These are phyloP conservation scores for Eragrostis tef DNA, from an alignment of 202 grass and related monocot genomes.

Conservation along the genomic window DNA sequence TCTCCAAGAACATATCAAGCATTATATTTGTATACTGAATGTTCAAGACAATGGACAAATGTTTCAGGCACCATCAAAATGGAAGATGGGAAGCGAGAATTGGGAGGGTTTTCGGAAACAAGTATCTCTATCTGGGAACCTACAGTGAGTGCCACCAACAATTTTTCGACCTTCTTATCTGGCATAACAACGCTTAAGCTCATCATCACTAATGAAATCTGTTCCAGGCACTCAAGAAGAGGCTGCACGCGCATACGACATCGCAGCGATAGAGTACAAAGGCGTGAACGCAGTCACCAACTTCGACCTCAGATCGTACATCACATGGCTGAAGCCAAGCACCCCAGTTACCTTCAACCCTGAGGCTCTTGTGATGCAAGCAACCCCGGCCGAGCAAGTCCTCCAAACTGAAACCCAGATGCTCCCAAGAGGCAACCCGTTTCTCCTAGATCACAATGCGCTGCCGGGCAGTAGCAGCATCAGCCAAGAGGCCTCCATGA, in stretches of 20 bases:
- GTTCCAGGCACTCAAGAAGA: slow-evolving; percentile 57
- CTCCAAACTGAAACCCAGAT: slow-evolving; percentile 29
- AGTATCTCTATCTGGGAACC: slow-evolving; percentile 63
- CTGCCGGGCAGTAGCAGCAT: neutral
- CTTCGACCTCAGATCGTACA: slow-evolving; percentile 63
- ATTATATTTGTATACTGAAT: neutral
- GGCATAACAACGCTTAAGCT: neutral
- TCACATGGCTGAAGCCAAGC: slow-evolving; percentile 66
- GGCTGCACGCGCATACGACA: slow-evolving; percentile 58
- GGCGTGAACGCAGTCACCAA: slow-evolving; percentile 63
- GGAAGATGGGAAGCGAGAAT: slow-evolving; percentile 73
- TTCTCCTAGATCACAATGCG: slow-evolving; percentile 20
- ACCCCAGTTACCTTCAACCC: slow-evolving; percentile 12
- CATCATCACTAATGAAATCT: neutral
- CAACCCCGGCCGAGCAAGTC: slow-evolving; percentile 2
- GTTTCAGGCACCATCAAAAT: slow-evolving; percentile 59
- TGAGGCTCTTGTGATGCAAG: slow-evolving; percentile 33
- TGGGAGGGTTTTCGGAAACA: slow-evolving; percentile 59
- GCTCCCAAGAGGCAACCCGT: slow-evolving; percentile 37
- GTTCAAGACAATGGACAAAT: neutral
- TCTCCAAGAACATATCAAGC: neutral
- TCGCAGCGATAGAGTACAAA: slow-evolving; percentile 64
- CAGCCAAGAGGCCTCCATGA: slow-evolving; percentile 6
- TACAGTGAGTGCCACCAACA: slow-evolving; percentile 38
- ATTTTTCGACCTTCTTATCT: neutral